Conservation (phyloP, 129 eudicot species). For the Cynara cardunculus region DNA sequence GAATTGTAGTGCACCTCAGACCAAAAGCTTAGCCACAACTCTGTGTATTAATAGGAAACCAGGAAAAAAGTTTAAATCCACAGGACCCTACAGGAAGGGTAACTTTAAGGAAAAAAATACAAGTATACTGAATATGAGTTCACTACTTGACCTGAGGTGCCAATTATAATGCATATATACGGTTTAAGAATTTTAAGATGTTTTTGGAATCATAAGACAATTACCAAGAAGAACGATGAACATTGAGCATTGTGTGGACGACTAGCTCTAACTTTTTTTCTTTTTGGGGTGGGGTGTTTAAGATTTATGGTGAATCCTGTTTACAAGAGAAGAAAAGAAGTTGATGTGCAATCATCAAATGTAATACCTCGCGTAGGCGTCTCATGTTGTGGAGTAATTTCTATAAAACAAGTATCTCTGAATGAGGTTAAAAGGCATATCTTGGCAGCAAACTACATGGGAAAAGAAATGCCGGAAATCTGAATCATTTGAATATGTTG, state of each 20-base stretch:
- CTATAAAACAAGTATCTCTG: constrained; percentile 80
- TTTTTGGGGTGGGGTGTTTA: neutral
- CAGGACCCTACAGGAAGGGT: neutral
- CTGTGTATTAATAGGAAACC: constrained; percentile 27
- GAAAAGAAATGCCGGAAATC: neutral
- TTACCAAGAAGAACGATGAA: neutral
- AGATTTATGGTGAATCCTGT: neutral
- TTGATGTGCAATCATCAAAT: neutral
- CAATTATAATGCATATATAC: neutral
- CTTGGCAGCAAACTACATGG: constrained; percentile 74
- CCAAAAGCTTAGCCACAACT: constrained; percentile 87
- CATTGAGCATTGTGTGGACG: neutral
- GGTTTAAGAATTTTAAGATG: neutral
- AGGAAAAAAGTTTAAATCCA: neutral
- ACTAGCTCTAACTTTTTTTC: neutral
- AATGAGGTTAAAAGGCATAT: constrained; percentile 84
- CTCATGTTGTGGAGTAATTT: constrained; percentile 61
- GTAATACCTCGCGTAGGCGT: constrained; percentile 56
- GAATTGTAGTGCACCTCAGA: constrained; percentile 91
- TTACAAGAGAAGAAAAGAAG: neutral
- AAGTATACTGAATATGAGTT: neutral
- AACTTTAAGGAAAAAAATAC: neutral
- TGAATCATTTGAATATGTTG: neutral
- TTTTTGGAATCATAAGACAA: neutral
- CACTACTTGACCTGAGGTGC: neutral